Percentiles rank a stretch among this genome's conserved stretches.
Evolutionary conservation across 2,329 filamentous ascomycete species (phyloP).

Genomic region (Epichloe sp.): DNA sequence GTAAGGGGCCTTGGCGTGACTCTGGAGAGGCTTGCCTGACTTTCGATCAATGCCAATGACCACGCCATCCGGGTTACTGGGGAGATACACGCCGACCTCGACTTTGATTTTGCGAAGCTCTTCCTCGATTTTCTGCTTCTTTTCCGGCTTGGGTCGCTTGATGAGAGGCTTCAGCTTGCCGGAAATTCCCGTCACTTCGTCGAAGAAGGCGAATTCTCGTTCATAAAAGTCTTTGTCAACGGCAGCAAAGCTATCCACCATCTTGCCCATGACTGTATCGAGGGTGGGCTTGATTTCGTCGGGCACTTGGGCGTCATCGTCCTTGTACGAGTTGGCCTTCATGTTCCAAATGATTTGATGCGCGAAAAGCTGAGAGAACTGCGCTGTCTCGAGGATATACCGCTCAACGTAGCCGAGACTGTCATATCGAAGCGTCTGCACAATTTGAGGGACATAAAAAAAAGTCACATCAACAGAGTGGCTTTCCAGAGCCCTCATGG

Average conservation of each 20-base stretch:
- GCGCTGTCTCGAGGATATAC: conserved; percentile 93
- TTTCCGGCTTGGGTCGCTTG: conserved; percentile 84
- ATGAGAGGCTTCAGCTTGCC: conserved; percentile 92
- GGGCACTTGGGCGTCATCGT: conserved; percentile 80
- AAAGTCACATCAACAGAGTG: conserved; percentile 96
- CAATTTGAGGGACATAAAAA: conserved; percentile 97
- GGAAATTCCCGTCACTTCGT: conserved; percentile 88
- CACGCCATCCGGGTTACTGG: conserved; percentile 90
- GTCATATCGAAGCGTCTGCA: conserved; percentile 90
- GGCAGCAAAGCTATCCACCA: conserved; percentile 69
- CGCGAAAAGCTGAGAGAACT: conserved; percentile 94
- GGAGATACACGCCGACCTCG: conserved; percentile 92
- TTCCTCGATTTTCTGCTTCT: conserved; percentile 98
- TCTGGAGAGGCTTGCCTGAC: conserved; percentile 92
- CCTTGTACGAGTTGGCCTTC: conserved; percentile 97
- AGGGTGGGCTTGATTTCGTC: conserved; percentile 88
- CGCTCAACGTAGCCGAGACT: conserved; percentile 85
- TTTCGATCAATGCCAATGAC: conserved; percentile 97
- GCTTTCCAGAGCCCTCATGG: conserved; percentile 85
- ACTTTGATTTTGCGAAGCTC: conserved; percentile 95
- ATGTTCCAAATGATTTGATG: conserved; percentile 99
- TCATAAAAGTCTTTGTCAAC: conserved; percentile 81
- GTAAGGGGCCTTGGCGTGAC: conserved; percentile 94
- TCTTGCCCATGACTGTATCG: conserved; percentile 74
- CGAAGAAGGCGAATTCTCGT: conserved; percentile 94